Base-by-base conservation (phyloP, 805 yeast genomes). In the Saturnispora silvae region DNA sequence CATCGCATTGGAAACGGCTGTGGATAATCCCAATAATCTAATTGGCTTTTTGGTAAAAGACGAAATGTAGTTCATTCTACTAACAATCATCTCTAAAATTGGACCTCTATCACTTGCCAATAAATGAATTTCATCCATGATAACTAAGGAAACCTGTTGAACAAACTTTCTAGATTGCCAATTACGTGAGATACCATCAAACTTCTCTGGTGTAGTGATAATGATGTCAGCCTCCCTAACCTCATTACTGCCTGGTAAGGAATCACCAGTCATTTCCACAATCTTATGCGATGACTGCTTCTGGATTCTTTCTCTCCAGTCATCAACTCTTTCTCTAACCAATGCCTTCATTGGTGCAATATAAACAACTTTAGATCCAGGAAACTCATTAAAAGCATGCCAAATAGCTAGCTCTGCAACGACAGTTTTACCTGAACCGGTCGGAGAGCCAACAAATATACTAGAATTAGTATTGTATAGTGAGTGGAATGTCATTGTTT, bases 391-490 rank as follows among this genome's bases (percentile, higher is more conserved):
- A 55, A 89, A 81, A 1, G 98, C 96, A 54, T 86, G 89, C 96
- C 97, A 92, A 13, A 92, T 83, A 0, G 97, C 97, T 39, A 92
- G 60, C 53, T 92, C 99, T 0, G 97, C 95, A 20, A 94, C 97
- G 24, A 92, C 81, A 0, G 98, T 92, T 57, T 92, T 92, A 47
- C 99, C 99, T 0, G 96, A 89, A 18, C 98, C 98, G 2, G 98
- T 92, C 3, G 99, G 99, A 0, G 97, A 86, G 8, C 99, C 99
- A 31, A 92, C 83, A 56, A 92, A 82, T 0, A 81, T 87, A 54
- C 81, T 82, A 2, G 80, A 70, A 44, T 81, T 73, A 1, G 80
- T 62, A 56, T 92, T 77, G 60, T 87, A 92, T 32, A 92, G 60
- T 0, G 95, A 73, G 53, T 87, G 95, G 61, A 92, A 92, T 0